These are phyloP conservation scores for Cinnamomum micranthum DNA, from an alignment of 164 flowering plant species.

Conservation along the genomic window DNA sequence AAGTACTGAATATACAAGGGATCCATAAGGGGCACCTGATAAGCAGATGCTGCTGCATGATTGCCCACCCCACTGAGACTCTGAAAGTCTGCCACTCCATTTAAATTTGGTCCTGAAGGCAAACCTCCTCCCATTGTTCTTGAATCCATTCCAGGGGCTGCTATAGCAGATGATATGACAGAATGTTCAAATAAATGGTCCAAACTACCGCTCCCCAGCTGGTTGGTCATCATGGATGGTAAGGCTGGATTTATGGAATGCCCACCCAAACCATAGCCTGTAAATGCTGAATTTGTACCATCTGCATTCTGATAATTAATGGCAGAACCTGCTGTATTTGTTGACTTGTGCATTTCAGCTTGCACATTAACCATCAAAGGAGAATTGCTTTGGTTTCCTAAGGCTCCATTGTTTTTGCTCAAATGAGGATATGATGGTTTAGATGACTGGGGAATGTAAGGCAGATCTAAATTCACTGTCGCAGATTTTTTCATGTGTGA, in stretches of 20 bases:
- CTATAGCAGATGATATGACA: slow-evolving; percentile 58
- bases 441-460: slow-evolving; percentile 30
- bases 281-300: slow-evolving; percentile 30
- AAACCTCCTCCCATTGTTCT: slow-evolving; percentile 54
- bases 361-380: slow-evolving; percentile 30
- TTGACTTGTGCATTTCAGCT: slow-evolving; percentile 29
- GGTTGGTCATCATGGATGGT: slow-evolving; percentile 53
- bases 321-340: slow-evolving; percentile 43
- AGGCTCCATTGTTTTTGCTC: slow-evolving; percentile 33
- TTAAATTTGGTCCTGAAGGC: slow-evolving; percentile 39
- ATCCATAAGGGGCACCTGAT: slow-evolving; percentile 47
- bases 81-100: slow-evolving; percentile 53
- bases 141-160: slow-evolving; percentile 45
- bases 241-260: slow-evolving; percentile 50
- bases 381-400: slow-evolving; percentile 26
- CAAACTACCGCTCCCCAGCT: slow-evolving; percentile 45
- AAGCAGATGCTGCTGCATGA: slow-evolving; percentile 35
- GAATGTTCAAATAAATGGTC: slow-evolving; percentile 55
- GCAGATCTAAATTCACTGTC: slow-evolving; percentile 25
- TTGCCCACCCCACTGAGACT: slow-evolving; percentile 49
- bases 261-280: slow-evolving; percentile 51
- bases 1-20: slow-evolving; percentile 72
- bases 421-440: slow-evolving; percentile 30
- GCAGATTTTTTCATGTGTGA: slow-evolving; percentile 38
- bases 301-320: slow-evolving; percentile 38